Percentiles rank a stretch among this genome's conserved stretches.
phyloP scores from a whole-genome alignment of 2,329 filamentous ascomycete genomes.

The Apiospora marii region DNA sequence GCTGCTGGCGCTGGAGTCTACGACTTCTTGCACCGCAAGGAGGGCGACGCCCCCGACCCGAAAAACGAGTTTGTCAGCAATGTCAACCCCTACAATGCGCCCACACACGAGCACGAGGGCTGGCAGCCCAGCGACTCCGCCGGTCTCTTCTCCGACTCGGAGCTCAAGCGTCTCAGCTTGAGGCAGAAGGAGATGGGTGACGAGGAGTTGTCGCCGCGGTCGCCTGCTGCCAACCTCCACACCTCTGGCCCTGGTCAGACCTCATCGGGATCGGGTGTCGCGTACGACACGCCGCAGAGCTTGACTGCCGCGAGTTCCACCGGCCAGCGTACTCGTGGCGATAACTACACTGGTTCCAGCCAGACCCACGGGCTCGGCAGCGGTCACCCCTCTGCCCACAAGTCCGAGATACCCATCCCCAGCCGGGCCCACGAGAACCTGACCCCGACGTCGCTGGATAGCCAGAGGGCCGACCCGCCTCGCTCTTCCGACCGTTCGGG shows the following conservation, averaged over 20 bases:
- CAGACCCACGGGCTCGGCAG: background rate
- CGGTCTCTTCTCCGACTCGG: background rate
- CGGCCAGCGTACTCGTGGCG: background rate
- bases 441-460: background rate
- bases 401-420: background rate
- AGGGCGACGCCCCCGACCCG: background rate
- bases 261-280: background rate
- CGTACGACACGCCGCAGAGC: background rate
- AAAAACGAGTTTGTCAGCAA: constrained; percentile 10
- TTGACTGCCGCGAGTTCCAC: background rate
- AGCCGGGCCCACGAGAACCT: background rate
- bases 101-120: background rate
- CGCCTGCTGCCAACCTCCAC: background rate
- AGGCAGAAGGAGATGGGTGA: background rate
- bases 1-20: background rate
- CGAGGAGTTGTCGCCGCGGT: background rate
- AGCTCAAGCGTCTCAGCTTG: background rate
- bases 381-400: background rate
- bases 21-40: constrained; percentile 16
- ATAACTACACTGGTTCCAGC: background rate
- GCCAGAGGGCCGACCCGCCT: background rate
- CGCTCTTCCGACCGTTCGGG: background rate
- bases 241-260: background rate
- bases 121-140: background rate
- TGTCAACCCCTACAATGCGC: background rate